Percentiles rank a stretch among this genome's conserved stretches.
Conservation (phyloP, 306 rosid species). For the Gleditsia sinensis region DNA sequence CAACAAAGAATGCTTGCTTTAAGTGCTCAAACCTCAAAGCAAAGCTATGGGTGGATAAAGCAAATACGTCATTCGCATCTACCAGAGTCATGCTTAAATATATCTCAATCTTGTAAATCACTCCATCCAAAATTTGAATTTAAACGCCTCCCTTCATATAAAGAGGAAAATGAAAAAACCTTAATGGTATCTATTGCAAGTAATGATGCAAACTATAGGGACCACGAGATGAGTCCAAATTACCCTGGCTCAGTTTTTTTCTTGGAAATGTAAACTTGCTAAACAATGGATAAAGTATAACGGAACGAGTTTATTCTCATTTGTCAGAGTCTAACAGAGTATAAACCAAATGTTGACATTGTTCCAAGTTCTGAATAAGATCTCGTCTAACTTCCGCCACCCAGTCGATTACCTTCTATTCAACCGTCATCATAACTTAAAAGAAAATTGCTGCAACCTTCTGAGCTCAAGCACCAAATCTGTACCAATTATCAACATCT, state of each 20-base stretch:
- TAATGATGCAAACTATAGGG: background rate
- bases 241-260: background rate
- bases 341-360: slow-evolving; percentile 22
- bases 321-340: background rate
- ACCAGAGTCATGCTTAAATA: slow-evolving; percentile 13
- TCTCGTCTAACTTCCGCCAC: background rate
- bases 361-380: slow-evolving; percentile 14
- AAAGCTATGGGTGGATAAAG: slow-evolving; percentile 6
- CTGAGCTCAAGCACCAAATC: background rate
- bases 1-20: slow-evolving; percentile 7
- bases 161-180: slow-evolving; percentile 15
- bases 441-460: slow-evolving; percentile 1
- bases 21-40: background rate
- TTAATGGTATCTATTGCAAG: background rate
- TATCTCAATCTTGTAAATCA: background rate
- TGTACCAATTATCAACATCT: slow-evolving; percentile 24
- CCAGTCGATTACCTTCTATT: background rate
- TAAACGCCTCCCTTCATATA: background rate
- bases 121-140: no score
- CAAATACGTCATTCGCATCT: background rate
- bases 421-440: background rate
- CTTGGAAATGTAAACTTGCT: background rate
- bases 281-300: background rate
- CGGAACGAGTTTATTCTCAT: background rate
- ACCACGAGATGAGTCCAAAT: background rate